Base-by-base conservation (phyloP, 139 green algal genomes). In the Coccomyxa sp. region DNA sequence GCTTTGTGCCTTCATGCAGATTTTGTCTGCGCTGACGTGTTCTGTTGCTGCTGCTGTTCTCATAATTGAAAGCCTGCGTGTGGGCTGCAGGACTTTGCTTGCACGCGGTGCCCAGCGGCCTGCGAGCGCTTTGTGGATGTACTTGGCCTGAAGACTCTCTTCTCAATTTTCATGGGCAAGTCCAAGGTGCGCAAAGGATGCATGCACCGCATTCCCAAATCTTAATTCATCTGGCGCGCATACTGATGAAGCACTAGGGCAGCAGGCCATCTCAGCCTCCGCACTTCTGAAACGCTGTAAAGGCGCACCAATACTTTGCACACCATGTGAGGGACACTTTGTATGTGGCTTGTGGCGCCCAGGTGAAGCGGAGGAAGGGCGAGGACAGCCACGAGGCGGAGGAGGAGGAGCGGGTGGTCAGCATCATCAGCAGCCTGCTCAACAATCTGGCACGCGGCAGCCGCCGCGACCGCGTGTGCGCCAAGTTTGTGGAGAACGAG, bases 401-500 rank as follows among this genome's bases (percentile, higher is more conserved):
- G 88, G 88, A 96, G 79, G 96, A 99, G 86, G 92, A 97, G 88
- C 92, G 95, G 0, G 86, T 85, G 45, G 85, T 98, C n/a, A 96
- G 90, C 59, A 83, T 99, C 68, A 88, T 99, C 59, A 82, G 86
- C 58, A 94, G 88, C 79, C 88, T 99, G 59, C 83, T 95, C 38
- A 84, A 88, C 85, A 71, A 51, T 13, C 79, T 91, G 79, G 76
- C 74, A 15, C 82, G 84, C 38, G 86, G 85, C 75, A 84, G 85
- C 17, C 79, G 84, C 16, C 84, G 93, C 10, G 94, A 98, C 81
- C 88, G 97, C 0, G 85, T 99, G 45, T 88, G 90, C 0, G 91
- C 94, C 81, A 99, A 99, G 87, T 99, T 99, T 92, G 94, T 97
- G 67, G 97, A 99, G 88, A 85, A 87, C 9, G 96, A 99, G 91